Conservation (phyloP, 768 basidiomycete genomes). For the Xanthoconium stramineum region DNA sequence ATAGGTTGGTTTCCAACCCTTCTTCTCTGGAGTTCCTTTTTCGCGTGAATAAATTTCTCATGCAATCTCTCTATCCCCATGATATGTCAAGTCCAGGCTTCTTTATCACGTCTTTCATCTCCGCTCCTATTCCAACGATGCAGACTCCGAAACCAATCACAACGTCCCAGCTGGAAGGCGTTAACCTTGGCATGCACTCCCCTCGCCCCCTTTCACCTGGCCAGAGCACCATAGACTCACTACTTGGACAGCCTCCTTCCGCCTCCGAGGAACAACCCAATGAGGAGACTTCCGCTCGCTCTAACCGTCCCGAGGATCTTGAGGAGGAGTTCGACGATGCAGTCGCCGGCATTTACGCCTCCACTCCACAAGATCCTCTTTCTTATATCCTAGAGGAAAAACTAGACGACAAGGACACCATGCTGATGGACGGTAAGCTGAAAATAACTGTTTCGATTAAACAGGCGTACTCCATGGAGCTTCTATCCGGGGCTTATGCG, state of each 20-base stretch:
- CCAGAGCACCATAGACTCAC: constrained; percentile 16
- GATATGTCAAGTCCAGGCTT: constrained; percentile 28
- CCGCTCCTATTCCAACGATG: constrained; percentile 27
- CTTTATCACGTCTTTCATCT: constrained; percentile 34
- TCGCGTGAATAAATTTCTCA: constrained; percentile 18
- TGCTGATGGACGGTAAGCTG: constrained; percentile 57
- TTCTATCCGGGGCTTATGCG: constrained; percentile 24
- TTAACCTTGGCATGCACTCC: constrained; percentile 18
- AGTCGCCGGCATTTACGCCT: constrained; percentile 33
- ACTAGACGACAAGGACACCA: constrained; percentile 47
- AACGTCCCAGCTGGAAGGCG: constrained; percentile 11
- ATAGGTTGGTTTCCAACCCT: constrained; percentile 20
- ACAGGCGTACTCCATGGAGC: constrained; percentile 9
- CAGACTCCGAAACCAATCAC: constrained; percentile 19
- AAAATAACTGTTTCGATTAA: constrained; percentile 11
- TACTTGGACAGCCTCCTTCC: constrained; percentile 26
- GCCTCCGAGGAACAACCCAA: not conserved
- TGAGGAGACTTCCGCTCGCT: not conserved
- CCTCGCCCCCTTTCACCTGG: constrained; percentile 20
- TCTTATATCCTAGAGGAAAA: constrained; percentile 50
- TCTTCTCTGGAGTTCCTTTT: constrained; percentile 16
- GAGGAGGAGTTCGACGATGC: constrained; percentile 29
- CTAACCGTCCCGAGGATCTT: not conserved
- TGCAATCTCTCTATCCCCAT: constrained; percentile 26
- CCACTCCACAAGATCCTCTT: constrained; percentile 23